Percentiles rank a stretch among this genome's conserved stretches.
Conservation (phyloP, 2,329 filamentous ascomycete species). For the Niveomyces coronatus region DNA sequence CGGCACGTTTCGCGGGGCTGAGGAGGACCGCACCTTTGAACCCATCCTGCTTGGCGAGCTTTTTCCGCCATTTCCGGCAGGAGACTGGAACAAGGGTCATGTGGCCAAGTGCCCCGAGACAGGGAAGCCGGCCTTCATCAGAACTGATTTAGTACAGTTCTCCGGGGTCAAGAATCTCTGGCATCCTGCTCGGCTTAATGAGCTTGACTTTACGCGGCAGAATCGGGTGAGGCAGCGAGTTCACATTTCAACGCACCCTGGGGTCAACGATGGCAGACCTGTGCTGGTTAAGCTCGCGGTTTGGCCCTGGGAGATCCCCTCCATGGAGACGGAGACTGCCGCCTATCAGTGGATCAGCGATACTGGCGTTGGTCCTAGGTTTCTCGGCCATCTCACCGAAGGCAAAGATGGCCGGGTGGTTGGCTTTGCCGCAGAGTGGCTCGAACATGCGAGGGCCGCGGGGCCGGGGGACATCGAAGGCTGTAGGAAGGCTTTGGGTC, state of each 20-base stretch:
- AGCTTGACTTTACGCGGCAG: conserved; percentile 16
- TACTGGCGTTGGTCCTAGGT: conserved; percentile 16
- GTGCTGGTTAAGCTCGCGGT: conserved; percentile 19
- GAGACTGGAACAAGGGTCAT: conserved; percentile 17
- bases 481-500: conserved; percentile 18
- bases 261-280: conserved; percentile 14
- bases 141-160: conserved; percentile 13
- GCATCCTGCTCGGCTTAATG: conserved; percentile 16
- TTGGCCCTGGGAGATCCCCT: conserved; percentile 19
- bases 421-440: conserved; percentile 17
- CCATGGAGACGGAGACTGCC: conserved; percentile 16
- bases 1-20: conserved; percentile 15
- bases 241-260: conserved; percentile 16
- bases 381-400: conserved; percentile 21
- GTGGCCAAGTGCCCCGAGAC: conserved; percentile 13
- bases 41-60: conserved; percentile 17
- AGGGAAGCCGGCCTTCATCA: conserved; percentile 13
- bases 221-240: conserved; percentile 16
- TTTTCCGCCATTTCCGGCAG: conserved; percentile 17
- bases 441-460: conserved; percentile 17
- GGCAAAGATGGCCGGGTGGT: conserved; percentile 17
- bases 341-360: conserved; percentile 19
- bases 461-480: conserved; percentile 19
- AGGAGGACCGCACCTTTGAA: conserved; percentile 18
- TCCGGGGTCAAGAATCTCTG: conserved; percentile 14